Conservation (phyloP, 2,329 filamentous ascomycete genomes). For the Fusarium nisikadoi region DNA sequence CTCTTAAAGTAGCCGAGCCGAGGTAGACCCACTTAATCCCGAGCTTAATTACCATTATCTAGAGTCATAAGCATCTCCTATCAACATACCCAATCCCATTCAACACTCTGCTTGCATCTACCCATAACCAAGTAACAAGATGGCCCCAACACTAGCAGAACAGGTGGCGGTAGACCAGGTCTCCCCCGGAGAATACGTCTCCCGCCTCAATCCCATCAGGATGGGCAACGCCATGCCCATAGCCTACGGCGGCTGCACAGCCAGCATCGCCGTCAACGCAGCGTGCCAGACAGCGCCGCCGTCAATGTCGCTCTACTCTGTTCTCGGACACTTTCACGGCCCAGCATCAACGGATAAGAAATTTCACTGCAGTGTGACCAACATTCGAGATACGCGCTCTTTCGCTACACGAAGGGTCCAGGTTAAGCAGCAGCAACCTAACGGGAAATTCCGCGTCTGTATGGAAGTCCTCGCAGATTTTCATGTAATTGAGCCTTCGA, state of each 20-base stretch:
- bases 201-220: slow-evolving; percentile 41
- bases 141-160: slow-evolving; percentile 29
- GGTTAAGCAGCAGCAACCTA: slow-evolving; percentile 54
- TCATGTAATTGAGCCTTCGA: slow-evolving; percentile 52
- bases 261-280: slow-evolving; percentile 54
- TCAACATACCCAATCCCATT: not conserved
- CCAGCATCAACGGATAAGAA: slow-evolving; percentile 55
- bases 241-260: slow-evolving; percentile 59
- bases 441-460: slow-evolving; percentile 52
- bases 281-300: slow-evolving; percentile 52
- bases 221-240: slow-evolving; percentile 49
- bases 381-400: slow-evolving; percentile 56
- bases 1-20: not conserved
- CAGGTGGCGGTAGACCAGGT: slow-evolving; percentile 40
- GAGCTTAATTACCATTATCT: not conserved
- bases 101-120: not conserved
- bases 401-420: slow-evolving; percentile 60
- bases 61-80: not conserved
- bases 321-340: slow-evolving; percentile 59
- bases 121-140: not conserved
- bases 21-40: slow-evolving; percentile 6
- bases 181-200: slow-evolving; percentile 38
- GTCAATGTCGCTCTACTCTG: slow-evolving; percentile 56
- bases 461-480: slow-evolving; percentile 60
- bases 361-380: slow-evolving; percentile 50